phyloP scores from a whole-genome alignment of 176 grass and related monocot species.

The Oryza punctata region DNA sequence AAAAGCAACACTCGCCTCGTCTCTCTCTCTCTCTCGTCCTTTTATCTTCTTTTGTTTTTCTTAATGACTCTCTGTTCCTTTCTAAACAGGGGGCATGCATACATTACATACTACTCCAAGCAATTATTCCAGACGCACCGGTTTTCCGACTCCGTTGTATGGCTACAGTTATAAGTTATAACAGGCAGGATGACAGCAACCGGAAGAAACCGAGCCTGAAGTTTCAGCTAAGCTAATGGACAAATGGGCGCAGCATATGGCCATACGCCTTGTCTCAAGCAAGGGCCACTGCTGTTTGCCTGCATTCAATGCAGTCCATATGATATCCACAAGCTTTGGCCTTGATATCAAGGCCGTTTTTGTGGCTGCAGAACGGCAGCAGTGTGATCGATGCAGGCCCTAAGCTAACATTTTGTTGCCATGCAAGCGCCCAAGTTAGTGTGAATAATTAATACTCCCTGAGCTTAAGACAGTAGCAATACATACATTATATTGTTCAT shows the following conservation, averaged over 20 bases:
- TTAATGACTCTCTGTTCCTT: not conserved
- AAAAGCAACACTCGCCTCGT: not conserved
- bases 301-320: not conserved
- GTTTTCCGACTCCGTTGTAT: not conserved
- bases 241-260: not conserved
- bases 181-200: not conserved
- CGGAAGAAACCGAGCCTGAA: not conserved
- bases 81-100: not conserved
- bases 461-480: not conserved
- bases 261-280: not conserved
- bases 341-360: not conserved
- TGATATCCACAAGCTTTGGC: not conserved
- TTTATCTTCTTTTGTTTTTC: too few relatives aligned
- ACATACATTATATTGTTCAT: too few relatives aligned
- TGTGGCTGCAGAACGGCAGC: not conserved
- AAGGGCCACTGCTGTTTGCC: not conserved
- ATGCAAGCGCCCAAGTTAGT: not conserved
- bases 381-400: too few relatives aligned
- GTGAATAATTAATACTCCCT: not conserved
- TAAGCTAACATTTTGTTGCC: not conserved
- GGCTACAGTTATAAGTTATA: not conserved
- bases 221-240: not conserved
- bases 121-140: too few relatives aligned
- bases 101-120: not conserved
- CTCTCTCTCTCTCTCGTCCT: too few relatives aligned